These are phyloP conservation scores for Ophiostoma triangulosporum DNA, from an alignment of 2,329 filamentous ascomycete species.

Conservation along the genomic window DNA sequence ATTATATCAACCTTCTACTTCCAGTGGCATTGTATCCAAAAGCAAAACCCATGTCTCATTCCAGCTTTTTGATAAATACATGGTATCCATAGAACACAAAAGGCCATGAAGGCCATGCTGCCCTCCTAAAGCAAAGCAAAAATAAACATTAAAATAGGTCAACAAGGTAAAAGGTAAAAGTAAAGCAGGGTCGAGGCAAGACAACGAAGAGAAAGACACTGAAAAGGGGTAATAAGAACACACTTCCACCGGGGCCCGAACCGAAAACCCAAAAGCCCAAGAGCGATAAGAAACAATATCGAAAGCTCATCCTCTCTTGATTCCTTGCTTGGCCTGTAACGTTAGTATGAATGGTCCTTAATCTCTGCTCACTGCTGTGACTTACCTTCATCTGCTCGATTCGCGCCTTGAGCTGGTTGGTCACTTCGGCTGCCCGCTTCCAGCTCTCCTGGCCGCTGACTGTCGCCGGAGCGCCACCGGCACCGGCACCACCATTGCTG, in stretches of 20 bases:
- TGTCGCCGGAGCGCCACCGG: slow-evolving; percentile 10
- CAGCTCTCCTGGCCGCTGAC: slow-evolving; percentile 65
- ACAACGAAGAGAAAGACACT: background rate
- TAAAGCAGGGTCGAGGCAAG: background rate
- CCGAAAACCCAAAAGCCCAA: background rate
- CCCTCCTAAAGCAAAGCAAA: background rate
- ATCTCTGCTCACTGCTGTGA: background rate
- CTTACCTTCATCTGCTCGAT: slow-evolving; percentile 95
- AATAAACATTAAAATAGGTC: slow-evolving; percentile 1
- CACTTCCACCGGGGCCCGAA: too few species aligned
- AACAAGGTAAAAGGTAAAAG: background rate
- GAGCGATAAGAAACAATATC: background rate
- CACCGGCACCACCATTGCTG: slow-evolving; percentile 8
- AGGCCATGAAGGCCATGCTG: background rate
- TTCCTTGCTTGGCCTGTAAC: slow-evolving; percentile 14
- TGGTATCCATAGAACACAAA: background rate
- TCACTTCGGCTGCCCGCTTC: slow-evolving; percentile 94
- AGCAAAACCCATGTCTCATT: background rate
- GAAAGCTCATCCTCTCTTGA: slow-evolving; percentile 10
- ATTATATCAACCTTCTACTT: too few species aligned
- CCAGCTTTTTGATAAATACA: background rate
- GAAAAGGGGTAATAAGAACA: background rate
- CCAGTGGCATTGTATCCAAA: too few species aligned
- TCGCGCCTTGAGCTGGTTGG: slow-evolving; percentile 88
- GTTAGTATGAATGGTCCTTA: background rate